Conservation (phyloP, 305 asterid species). For the Galium porrigens region DNA sequence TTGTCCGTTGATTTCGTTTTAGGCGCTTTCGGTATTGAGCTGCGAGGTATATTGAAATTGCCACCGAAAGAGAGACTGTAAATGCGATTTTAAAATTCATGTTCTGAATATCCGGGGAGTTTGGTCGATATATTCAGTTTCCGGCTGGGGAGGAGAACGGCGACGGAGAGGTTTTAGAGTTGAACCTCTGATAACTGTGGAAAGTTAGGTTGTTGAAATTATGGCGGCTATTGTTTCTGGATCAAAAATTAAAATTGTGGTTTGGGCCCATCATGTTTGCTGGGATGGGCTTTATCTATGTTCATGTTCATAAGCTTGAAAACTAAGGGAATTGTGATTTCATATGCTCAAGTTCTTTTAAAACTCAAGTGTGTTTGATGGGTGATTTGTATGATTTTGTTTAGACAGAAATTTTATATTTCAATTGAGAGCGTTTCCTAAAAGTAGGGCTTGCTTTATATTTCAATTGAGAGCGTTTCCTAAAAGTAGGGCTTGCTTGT, state of each 20-base stretch:
- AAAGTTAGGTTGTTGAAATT: background rate
- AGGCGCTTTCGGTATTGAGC: constrained; percentile 18
- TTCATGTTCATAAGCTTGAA: too few species aligned
- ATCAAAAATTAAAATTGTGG: background rate
- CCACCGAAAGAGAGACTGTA: constrained; percentile 34
- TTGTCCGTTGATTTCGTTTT: constrained; percentile 20
- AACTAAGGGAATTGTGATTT: too few species aligned
- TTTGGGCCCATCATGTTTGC: background rate
- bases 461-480: too few species aligned
- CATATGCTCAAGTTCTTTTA: too few species aligned
- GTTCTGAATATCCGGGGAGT: background rate
- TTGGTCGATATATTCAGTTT: background rate
- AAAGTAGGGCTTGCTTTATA: too few species aligned
- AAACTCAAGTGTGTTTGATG: too few species aligned
- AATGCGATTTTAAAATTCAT: constrained; percentile 28
- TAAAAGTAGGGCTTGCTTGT: too few species aligned
- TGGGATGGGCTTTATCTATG: too few species aligned
- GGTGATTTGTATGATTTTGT: too few species aligned
- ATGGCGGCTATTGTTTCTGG: constrained; percentile 4
- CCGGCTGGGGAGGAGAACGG: background rate
- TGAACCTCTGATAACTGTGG: background rate
- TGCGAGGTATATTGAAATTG: constrained; percentile 36
- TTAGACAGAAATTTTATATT: too few species aligned
- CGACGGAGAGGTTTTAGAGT: background rate
- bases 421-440: too few species aligned